These are phyloP conservation scores for Pistacia vera DNA, from an alignment of 345 rosid genomes.

Conservation along the genomic window DNA sequence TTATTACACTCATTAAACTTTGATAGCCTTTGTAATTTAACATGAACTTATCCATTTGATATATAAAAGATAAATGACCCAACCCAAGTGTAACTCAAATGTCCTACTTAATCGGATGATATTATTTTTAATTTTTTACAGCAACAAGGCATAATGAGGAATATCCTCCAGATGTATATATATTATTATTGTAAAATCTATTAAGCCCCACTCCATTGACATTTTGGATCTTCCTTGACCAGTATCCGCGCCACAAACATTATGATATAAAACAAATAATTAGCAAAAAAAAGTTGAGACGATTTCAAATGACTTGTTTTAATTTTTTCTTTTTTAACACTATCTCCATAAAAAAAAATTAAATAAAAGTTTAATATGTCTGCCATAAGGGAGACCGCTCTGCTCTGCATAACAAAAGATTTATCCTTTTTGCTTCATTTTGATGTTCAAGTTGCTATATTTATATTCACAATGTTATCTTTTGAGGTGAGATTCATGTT, in stretches of 20 bases:
- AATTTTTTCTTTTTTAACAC: not conserved
- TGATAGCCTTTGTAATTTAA: no score
- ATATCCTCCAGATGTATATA: not conserved
- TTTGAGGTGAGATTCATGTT: not conserved
- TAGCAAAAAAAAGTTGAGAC: not conserved
- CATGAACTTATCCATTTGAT: no score
- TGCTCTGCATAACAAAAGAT: not conserved
- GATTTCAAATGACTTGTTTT: not conserved
- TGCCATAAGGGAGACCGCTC: conserved; percentile 5
- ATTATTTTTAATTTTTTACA: no score
- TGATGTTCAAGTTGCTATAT: not conserved
- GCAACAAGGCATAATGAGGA: no score
- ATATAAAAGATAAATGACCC: no score
- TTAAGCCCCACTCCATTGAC: not conserved
- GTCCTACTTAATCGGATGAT: no score
- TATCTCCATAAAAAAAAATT: not conserved
- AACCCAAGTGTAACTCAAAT: no score
- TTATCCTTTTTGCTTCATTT: not conserved
- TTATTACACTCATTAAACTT: no score
- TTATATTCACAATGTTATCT: not conserved
- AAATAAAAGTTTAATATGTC: not conserved
- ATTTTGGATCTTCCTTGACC: not conserved
- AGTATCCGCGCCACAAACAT: not conserved
- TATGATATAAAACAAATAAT: not conserved
- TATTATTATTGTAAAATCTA: not conserved